A percentile compares a stretch with the other conserved stretches of the same genome.
Evolutionary conservation across 495 filamentous ascomycete species (phyloP).

Genomic region (Parathielavia hyrcaniae): DNA sequence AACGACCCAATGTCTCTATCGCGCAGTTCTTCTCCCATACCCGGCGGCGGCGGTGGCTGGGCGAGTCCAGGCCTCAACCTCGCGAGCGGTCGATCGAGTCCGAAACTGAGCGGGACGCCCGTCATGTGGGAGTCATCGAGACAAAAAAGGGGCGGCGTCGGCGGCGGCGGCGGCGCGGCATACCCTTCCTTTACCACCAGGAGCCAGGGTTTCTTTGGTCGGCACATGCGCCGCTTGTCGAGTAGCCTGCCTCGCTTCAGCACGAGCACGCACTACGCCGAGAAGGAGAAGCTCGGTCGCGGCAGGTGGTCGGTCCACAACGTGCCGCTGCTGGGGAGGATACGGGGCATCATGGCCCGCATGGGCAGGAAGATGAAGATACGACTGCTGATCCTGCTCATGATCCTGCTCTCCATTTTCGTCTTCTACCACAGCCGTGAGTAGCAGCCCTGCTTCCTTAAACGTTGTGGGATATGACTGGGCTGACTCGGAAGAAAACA

Average conservation of each 20-base stretch:
- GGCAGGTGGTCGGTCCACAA: conserved; percentile 35
- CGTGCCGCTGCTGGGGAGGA: conserved; percentile 37
- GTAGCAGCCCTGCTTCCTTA: conserved; percentile 25
- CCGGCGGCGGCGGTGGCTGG: conserved; percentile 80
- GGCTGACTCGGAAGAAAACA: conserved; percentile 8
- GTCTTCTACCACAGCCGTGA: conserved; percentile 64
- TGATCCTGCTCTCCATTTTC: conserved; percentile 57
- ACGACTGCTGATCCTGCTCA: conserved; percentile 51
- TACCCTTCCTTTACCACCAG: conserved; percentile 82
- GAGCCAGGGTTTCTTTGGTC: conserved; percentile 69
- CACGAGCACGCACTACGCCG: conserved; percentile 47
- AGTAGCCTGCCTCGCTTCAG: conserved; percentile 67
- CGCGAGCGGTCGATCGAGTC: conserved; percentile 63
- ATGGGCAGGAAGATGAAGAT: conserved; percentile 50
- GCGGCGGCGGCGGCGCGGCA: conserved; percentile 52
- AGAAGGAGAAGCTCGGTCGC: conserved; percentile 70
- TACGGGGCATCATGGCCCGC: conserved; percentile 33
- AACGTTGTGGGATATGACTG: neutral
- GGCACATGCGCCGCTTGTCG: conserved; percentile 68
- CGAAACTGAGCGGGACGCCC: conserved; percentile 49
- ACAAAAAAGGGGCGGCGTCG: conserved; percentile 58
- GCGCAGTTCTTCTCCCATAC: conserved; percentile 73
- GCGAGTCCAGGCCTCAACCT: conserved; percentile 73
- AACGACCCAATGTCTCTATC: conserved; percentile 67
- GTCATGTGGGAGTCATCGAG: conserved; percentile 83